Base-by-base conservation (phyloP, 2,329 filamentous ascomycete genomes). In the Colletotrichum sp. region DNA sequence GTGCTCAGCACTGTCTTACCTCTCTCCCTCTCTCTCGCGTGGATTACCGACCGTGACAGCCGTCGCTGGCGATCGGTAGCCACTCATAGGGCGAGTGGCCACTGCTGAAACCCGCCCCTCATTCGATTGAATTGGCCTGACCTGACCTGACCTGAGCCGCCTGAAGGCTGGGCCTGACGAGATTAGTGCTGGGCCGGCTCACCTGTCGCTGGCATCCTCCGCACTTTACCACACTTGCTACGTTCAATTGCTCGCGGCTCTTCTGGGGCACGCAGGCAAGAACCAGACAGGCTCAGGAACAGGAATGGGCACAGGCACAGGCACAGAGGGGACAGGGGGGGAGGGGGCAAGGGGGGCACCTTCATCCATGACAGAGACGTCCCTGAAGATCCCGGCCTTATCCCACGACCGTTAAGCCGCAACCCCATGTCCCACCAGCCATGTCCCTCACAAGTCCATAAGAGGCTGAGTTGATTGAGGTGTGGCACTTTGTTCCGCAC, bases 331-430 rank as follows among this genome's bases (percentile, higher is more conserved):
- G 48, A 30, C 72, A 55, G 52, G 63, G 73, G 26, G 26, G 26
- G 5, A 24, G 24, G 26, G 26, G 26, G 26, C 62, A 14, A 1
- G 21, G 36, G 72, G 59, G 69, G 62, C 7, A 18, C 32, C 32
- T 34, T 16, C 56, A 74, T 52, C 73, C 64, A 55, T 59, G 74
- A 30, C 59, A 74, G 32, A 67, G 63, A 65, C 62, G 74, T 76
- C 61, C 74, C 74, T 74, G 74, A 62, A 59, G 74, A 76, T 74
- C 71, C 74, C 61, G 43, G 65, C 65, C 64, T 74, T 61, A 70
- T 66, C 52, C 58, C 48, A 76, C 61, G 32, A 66, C 71, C 58
- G 73, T 74, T 65, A 73, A 75, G 73, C 70, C 65, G 73, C 73
- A 75, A 67, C 69, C 63, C 71, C 64, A 61, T 69, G 73, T 74